Base-by-base conservation (phyloP, 192 early-diverging fungal genomes). In the Mortierella alpina region DNA sequence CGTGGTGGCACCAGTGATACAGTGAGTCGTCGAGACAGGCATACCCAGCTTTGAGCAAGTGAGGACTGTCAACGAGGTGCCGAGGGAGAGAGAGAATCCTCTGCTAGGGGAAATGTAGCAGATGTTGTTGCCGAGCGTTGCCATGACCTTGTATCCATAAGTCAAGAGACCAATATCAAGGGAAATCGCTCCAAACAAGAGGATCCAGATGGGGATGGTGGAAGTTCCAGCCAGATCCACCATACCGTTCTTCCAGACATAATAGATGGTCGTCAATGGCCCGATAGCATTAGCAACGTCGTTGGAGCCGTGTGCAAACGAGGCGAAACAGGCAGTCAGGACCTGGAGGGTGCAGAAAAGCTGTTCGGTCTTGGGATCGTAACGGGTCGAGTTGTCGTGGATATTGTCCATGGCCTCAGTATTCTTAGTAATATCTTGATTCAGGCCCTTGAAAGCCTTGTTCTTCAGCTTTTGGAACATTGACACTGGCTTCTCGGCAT, bases 251-350 rank as follows among this genome's bases (percentile, higher is more conserved):
- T 80, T 59, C 93, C 93, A 96, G 68, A 93, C 86, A 53, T 85
- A 82, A 70, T 88, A 94, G 48, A 95, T 93, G 40, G 92, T 84
- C 0, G 95, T 83, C 52, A 95, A 70, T 10, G 95, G 95, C 17
- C 95, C 95, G 60, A 94, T 90, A 41, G 95, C 95, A 72, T 96
- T 96, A 69, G 94, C 89, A 18, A 96, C 93, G 83, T 96, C 95
- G 85, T 96, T 96, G 63, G 90, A 90, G 41, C 95, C 95, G 87
- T 96, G 95, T 20, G 92, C 88, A 82, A 96, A 95, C 55, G 95
- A 96, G 18, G 94, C 91, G 53, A 95, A 91, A 60, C 91, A 86
- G 7, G 93, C 93, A 2, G 95, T 96, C 56, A 93, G 83, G 70
- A 96, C 85, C 78, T 96, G 95, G 47, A 96, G 85, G 78, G 94